phyloP scores from a whole-genome alignment of 768 basidiomycete species.

The Leccinum subgranulosum region DNA sequence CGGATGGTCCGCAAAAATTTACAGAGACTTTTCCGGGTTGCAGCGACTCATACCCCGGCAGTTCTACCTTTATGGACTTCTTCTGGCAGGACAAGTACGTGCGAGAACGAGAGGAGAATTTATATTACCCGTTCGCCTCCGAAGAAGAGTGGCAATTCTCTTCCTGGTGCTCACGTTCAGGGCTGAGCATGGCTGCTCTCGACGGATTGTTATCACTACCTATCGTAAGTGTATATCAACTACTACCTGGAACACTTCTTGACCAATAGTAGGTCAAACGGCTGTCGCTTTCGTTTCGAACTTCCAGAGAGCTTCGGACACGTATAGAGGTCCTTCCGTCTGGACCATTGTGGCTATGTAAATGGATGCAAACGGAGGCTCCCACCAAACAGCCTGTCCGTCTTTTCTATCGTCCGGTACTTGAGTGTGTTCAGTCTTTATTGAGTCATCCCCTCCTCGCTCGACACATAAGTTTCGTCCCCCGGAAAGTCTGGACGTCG shows the following conservation, averaged over 20 bases:
- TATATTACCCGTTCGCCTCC: not conserved
- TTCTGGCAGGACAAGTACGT: conserved; percentile 1
- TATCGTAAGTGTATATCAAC: not conserved
- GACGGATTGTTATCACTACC: not conserved
- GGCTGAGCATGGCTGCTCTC: not conserved
- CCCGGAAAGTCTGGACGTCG: too few relatives aligned
- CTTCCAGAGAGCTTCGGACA: too few relatives aligned
- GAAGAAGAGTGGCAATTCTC: not conserved
- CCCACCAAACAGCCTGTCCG: too few relatives aligned
- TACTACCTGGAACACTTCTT: not conserved
- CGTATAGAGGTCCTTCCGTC: too few relatives aligned
- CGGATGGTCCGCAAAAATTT: not conserved
- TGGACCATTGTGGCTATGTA: too few relatives aligned
- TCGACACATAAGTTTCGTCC: too few relatives aligned
- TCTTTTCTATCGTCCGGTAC: too few relatives aligned
- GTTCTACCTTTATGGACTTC: not conserved
- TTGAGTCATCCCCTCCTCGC: too few relatives aligned
- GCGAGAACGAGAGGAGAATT: not conserved
- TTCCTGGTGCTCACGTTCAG: not conserved
- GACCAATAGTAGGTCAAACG: not conserved
- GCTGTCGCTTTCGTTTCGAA: too few relatives aligned
- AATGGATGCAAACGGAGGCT: too few relatives aligned
- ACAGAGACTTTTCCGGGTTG: not conserved
- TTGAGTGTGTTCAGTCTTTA: too few relatives aligned
- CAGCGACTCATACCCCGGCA: not conserved